These are phyloP conservation scores for Nidularia sp. DNA, from an alignment of 768 basidiomycete species.

Conservation along the genomic window DNA sequence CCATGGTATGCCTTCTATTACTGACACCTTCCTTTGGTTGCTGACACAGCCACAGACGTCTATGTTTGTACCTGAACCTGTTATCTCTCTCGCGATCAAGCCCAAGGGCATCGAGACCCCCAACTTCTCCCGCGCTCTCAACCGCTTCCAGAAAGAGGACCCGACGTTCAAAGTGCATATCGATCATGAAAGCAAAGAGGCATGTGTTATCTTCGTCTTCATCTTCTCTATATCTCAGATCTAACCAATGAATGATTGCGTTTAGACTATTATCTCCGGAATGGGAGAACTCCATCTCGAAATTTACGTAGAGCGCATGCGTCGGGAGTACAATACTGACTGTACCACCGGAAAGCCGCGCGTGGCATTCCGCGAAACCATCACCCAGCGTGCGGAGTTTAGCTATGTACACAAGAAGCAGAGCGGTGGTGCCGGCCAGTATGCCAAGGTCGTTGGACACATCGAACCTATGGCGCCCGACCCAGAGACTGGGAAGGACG, in stretches of 20 bases:
- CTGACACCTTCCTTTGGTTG: background rate
- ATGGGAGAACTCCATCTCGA: constrained; percentile 99
- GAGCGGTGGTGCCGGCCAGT: constrained; percentile 95
- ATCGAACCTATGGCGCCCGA: constrained; percentile 84
- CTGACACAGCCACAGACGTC: constrained; percentile 61
- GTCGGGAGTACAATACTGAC: constrained; percentile 92
- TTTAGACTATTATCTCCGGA: constrained; percentile 94
- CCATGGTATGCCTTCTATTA: constrained; percentile 65
- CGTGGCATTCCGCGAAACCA: constrained; percentile 95
- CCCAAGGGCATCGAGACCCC: constrained; percentile 91
- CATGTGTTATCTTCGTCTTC: constrained; percentile 18
- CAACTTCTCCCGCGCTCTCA: constrained; percentile 94
- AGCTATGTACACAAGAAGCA: constrained; percentile 97
- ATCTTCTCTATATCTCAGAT: background rate
- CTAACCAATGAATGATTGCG: background rate
- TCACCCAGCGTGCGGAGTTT: constrained; percentile 80
- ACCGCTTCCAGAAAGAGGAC: constrained; percentile 98
- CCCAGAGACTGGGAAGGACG: constrained; percentile 75
- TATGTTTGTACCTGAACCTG: constrained; percentile 98
- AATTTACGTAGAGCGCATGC: constrained; percentile 99
- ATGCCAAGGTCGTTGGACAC: constrained; percentile 85
- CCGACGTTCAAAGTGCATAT: constrained; percentile 98
- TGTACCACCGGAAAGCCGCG: constrained; percentile 94
- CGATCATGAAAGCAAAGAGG: constrained; percentile 92
- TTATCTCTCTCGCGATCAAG: constrained; percentile 93